Evolutionary conservation across 2,329 filamentous ascomycete genomes (phyloP), one percentile per base, ranked within the genome.

Genomic region (Berkeleyomyces rouxiae): DNA sequence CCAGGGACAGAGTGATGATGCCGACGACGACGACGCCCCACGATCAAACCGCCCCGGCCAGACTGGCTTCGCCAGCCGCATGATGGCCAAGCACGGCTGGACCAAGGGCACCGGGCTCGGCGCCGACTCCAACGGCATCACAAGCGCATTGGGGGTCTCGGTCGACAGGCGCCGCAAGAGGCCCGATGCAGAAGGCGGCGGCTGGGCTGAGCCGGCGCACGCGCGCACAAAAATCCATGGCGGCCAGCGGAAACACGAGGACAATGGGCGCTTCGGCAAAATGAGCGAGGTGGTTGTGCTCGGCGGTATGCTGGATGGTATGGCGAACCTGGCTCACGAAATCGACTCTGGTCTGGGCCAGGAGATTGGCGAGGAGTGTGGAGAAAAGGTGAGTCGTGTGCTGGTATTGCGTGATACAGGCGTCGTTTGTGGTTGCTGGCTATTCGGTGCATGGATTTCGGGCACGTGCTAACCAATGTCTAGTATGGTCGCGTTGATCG

Each of bases 11-110:
- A 36, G 33, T 4, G 57, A 59, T 4, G 23, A 31, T 4, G 57
- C 70, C 31, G 72, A 75, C 67, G 72, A 74, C 43, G 69, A 71
- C 10, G 71, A 76, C 43, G 66, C 42, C 63, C 73, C 77, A 40
- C 81, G 82, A 44, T 85, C 85, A 49, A 82, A 77, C 63, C 83
- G 85, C 2, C 90, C 90, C 0, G 89, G 90, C 13, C 88, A 95
- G 72, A 82, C 84, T 67, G 88, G 86, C 60, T 96, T 96, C 72
- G 93, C 90, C 0, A 83, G 90, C 67, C 86, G 90, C 42, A 81
- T 97, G 63, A 90, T 99, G 83, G 82, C 83, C 65, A 97, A 96
- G 71, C 93, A 96, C 74, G 93, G 93, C 62, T 97, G 91, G 88
- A 86, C 84, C 43, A 86, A 91, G 69, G 93, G 93, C 33, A 81